Evolutionary conservation across 306 rosid species (phyloP), one percentile per base, ranked within the genome.

Genomic region (Cicer pinnatifidum): DNA sequence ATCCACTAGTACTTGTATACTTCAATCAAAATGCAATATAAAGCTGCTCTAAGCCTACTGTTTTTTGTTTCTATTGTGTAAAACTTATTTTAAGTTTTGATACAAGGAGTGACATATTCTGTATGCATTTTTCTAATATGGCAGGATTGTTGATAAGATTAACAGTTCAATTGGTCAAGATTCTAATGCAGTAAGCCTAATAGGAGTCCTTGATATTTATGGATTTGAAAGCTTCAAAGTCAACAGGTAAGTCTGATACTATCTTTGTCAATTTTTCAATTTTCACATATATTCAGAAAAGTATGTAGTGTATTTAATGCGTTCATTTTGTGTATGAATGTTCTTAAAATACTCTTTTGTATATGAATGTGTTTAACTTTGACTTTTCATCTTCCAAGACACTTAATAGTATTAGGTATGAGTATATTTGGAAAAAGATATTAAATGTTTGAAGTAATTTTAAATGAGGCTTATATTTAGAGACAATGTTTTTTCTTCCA

Each of bases 151-250:
- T 16, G 95, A 91, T 73, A 89, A 86, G 82, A 91, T 91, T 80
- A 91, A 91, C 84, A 83, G 85, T 77, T 91, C 97, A 69, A 91
- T 91, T 72, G 97, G 97, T 40, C 97, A 91, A 82, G 97, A 91
- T 82, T 75, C 92, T 15, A 78, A 84, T 83, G 92, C 96, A 51
- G 75, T 54, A 17, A 83, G 91, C 85, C 75, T 91, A 80, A 91
- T 91, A 63, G 97, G 97, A 84, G 97, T 91, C 39, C 97, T 91
- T 80, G 97, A 91, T 68, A 91, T 91, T 72, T 91, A 91, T 74
- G 97, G 97, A 40, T 91, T 91, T 83, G 97, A 91, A 80, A 91
- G 90, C 88, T 91, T 91, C 90, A 91, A 91, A 86, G 73, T 91
- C 78, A 91, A 91, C 88, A 89, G 95, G 95, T 91, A 78, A 41